Evolutionary conservation across 306 rosid genomes (phyloP).

Genomic region (Pyrus pyrifolia): DNA sequence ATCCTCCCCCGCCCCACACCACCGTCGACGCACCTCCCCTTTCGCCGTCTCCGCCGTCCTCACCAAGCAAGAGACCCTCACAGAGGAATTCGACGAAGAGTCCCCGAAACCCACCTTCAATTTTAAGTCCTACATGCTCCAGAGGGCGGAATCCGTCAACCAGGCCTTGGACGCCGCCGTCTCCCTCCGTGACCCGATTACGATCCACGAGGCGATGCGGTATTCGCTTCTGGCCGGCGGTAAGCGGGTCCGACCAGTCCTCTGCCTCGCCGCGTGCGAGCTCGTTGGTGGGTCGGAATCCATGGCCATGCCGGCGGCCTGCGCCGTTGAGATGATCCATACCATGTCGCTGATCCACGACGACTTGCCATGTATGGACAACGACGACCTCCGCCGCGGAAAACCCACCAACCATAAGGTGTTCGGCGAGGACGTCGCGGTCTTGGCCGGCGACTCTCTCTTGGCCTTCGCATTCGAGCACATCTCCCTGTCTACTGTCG

Average conservation of each 20-base stretch:
- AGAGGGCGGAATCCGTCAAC: conserved; percentile 43
- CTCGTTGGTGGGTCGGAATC: conserved; percentile 50
- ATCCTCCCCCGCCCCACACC: conserved; percentile 12
- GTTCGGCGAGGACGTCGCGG: conserved; percentile 67
- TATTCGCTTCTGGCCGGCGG: conserved; percentile 85
- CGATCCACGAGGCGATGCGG: conserved; percentile 65
- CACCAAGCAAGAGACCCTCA: conserved; percentile 22
- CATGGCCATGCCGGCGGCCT: conserved; percentile 57
- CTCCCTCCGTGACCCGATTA: conserved; percentile 39
- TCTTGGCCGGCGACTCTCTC: conserved; percentile 70
- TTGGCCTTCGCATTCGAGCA: conserved; percentile 62
- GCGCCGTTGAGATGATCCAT: conserved; percentile 79
- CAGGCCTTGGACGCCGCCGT: conserved; percentile 51
- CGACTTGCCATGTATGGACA: conserved; percentile 77
- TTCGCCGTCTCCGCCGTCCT: conserved; percentile 28
- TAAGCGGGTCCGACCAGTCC: conserved; percentile 60
- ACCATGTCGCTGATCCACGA: conserved; percentile 86
- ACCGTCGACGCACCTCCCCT: background rate
- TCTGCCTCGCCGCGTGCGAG: conserved; percentile 67
- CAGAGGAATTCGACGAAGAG: background rate
- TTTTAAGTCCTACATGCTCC: conserved; percentile 51
- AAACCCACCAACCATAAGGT: conserved; percentile 68
- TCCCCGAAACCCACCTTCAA: conserved; percentile 17
- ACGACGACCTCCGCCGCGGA: conserved; percentile 78
- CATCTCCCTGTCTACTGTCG: conserved; percentile 31